Base-by-base conservation (phyloP, 495 filamentous ascomycete genomes). In the Friedmanniomyces endolithicus region DNA sequence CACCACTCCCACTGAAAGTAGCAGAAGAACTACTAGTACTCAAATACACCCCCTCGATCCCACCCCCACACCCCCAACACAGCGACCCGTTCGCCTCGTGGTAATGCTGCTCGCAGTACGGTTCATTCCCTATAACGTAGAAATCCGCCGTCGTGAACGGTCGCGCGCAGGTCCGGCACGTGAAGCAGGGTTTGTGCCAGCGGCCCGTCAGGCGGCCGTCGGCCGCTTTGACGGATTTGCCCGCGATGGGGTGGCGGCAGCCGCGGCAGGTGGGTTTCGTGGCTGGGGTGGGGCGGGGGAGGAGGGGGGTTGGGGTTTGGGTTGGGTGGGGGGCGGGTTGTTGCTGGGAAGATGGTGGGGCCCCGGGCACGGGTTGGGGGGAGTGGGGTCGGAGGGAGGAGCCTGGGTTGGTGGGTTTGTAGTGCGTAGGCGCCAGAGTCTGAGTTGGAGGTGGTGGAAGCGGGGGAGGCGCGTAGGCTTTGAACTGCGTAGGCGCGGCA, bases 31-130 rank as follows among this genome's bases (percentile, higher is more conserved):
- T 47, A 1, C 29, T 45, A 12, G 89, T 94, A 64, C 95, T 89
- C n/a, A 97, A 77, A 63, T 94, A 98, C 58, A 90, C 81, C 1
- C 92, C 92, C 64, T 98, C 92, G 62, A 98, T 97, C 11, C 92
- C 92, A 16, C 68, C 69, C 62, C 86, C 78, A 65, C 92, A 98
- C 35, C 75, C 77, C 1, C 76, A 75, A 65, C 92, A 98, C 0
- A 95, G 67, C 20, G 86, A 90, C 39, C 82, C 80, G 64, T 98
- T 98, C 35, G 90, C 77, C 65, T 86, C 77, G 69, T 98, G 92
- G 65, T 98, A 98, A 68, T 98, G 89, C 33, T 83, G 82, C 31
- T 86, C 83, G 71, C 92, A 98, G 72, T 86, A 95, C 2, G 92
- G 92, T 9, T 80, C 72, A 67, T 98, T 86, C 59, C 86, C 72